These are phyloP conservation scores for Glycine latifolia DNA, from an alignment of 306 rosid species.

Conservation along the genomic window DNA sequence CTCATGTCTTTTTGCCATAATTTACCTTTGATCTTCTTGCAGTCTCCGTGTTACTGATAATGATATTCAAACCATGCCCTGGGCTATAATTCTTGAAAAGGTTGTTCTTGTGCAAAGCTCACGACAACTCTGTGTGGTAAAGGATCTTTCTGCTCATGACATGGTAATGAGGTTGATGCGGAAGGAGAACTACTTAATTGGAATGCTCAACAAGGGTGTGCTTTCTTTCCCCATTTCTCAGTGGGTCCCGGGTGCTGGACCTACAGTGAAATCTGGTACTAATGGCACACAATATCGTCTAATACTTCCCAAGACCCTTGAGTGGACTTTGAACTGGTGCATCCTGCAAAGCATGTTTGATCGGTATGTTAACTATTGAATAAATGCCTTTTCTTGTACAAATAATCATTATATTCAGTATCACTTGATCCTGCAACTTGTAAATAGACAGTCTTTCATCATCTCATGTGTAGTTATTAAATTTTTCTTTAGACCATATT, in stretches of 20 bases:
- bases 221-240: conserved; percentile 90
- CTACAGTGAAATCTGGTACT: conserved; percentile 63
- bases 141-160: conserved; percentile 93
- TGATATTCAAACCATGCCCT: conserved; percentile 90
- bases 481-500: neutral
- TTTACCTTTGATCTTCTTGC: conserved; percentile 50
- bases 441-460: conserved; percentile 1
- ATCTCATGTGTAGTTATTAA: neutral
- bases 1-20: neutral
- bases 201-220: conserved; percentile 94
- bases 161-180: conserved; percentile 96
- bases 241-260: conserved; percentile 94
- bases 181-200: conserved; percentile 93
- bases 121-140: conserved; percentile 80
- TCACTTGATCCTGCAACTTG: conserved; percentile 26
- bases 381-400: neutral
- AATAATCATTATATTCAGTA: conserved; percentile 3
- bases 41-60: conserved; percentile 86
- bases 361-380: conserved; percentile 59
- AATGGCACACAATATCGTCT: conserved; percentile 62
- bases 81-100: conserved; percentile 90
- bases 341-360: conserved; percentile 98
- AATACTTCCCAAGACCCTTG: conserved; percentile 86
- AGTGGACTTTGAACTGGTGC: conserved; percentile 98
- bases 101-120: conserved; percentile 77